Conservation (phyloP, 2,329 filamentous ascomycete genomes). For the Scopulariopsis brevicaulis region DNA sequence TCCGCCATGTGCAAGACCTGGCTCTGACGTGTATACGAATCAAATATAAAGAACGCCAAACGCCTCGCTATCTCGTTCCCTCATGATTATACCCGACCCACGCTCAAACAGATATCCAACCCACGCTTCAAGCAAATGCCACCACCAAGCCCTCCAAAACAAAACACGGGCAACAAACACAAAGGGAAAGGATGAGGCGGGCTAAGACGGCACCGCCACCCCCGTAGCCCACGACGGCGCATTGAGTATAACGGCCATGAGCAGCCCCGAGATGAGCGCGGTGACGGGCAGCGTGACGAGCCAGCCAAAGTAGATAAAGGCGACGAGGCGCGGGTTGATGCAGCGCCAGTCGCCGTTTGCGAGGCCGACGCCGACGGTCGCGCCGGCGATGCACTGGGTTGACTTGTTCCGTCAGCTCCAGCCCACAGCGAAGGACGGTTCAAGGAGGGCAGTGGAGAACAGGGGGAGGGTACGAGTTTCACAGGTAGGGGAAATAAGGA, state of each 20-base stretch:
- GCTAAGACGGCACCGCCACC: conserved; percentile 7
- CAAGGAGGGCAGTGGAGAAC: too few relatives aligned
- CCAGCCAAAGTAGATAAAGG: conserved; percentile 36
- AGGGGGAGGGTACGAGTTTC: too few relatives aligned
- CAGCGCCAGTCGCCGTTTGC: conserved; percentile 35
- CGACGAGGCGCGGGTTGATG: conserved; percentile 36
- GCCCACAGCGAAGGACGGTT: not conserved
- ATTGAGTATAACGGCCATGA: conserved; percentile 44
- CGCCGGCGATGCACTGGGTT: conserved; percentile 40
- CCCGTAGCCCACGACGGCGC: conserved; percentile 25
- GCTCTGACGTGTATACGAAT: too few relatives aligned
- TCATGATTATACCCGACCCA: too few relatives aligned
- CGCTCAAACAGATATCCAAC: too few relatives aligned
- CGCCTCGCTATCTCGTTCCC: too few relatives aligned
- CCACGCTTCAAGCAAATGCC: too few relatives aligned
- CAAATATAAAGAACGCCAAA: too few relatives aligned
- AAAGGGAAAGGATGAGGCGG: not conserved
- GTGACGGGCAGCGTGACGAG: conserved; percentile 38
- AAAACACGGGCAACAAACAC: not conserved
- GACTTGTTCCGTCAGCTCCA: conserved; percentile 15
- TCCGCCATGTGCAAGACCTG: too few relatives aligned
- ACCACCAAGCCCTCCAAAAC: not conserved
- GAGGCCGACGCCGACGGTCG: conserved; percentile 38
- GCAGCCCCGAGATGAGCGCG: conserved; percentile 33
- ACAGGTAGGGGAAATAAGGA: not conserved